A percentile compares a stretch with the other conserved stretches of the same genome.
These are phyloP conservation scores for Scenedesmus sp. DNA, from an alignment of 163 green algal genomes.

Conservation along the genomic window DNA sequence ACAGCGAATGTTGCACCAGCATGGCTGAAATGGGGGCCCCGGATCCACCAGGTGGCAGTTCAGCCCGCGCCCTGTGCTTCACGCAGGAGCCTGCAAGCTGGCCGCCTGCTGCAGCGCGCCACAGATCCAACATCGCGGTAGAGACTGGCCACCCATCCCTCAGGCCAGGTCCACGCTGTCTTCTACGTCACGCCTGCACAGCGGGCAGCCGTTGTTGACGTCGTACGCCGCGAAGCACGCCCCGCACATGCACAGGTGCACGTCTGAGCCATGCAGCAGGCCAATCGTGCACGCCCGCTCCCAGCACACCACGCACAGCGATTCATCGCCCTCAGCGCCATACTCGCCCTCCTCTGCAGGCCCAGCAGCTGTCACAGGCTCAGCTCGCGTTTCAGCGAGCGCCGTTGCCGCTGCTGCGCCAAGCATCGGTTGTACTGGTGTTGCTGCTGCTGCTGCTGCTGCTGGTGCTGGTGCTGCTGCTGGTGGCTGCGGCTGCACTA, in stretches of 20 bases:
- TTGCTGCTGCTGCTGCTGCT: not conserved
- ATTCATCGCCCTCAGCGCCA: not conserved
- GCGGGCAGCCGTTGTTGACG: not conserved
- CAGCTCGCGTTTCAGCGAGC: not conserved
- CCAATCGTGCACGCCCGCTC: not conserved
- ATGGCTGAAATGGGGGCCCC: not conserved
- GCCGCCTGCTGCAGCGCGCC: not conserved
- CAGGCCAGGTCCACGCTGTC: not conserved
- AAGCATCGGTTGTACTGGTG: not conserved
- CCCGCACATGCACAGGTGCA: not conserved
- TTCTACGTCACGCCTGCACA: not conserved
- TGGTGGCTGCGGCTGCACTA: not conserved
- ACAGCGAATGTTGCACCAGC: too few species aligned
- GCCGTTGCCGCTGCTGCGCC: not conserved
- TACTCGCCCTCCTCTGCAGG: too few species aligned
- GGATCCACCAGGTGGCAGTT: too few species aligned
- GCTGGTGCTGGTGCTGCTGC: conserved; percentile 7
- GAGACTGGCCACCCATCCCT: not conserved
- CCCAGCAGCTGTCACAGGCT: not conserved
- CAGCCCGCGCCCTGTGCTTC: too few species aligned
- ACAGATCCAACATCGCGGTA: too few species aligned
- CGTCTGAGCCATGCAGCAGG: not conserved
- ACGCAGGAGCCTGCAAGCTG: not conserved
- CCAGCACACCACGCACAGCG: conserved; percentile 7
- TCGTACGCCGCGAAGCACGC: not conserved